Evolutionary conservation across 1,139 yeast species (phyloP), one percentile per base, ranked within the genome.

Genomic region (Insectozyma bohioensis): DNA sequence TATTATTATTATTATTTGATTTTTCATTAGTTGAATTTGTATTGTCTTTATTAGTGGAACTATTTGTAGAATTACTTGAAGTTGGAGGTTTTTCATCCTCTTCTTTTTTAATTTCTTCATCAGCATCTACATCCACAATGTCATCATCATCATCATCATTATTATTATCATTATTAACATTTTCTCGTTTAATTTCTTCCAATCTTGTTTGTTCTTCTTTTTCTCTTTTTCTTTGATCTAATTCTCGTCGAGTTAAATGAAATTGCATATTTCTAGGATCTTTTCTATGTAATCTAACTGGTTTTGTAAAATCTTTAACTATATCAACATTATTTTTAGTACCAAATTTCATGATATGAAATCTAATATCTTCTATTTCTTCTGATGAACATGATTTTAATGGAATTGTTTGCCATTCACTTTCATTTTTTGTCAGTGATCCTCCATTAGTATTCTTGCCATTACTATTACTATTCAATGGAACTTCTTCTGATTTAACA

Each of bases 241-340:
- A 62, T 44, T 80, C 86, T 45, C 74, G 67, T 43, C 81, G 52
- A 2, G 84, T 82, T 46, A 85, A 63, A 58, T 86, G 95, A 51
- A 85, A 85, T 53, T 86, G 96, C 54, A 90, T 67, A 52, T 86
- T 86, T 47, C 88, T 75, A 1, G 97, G 96, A 56, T 90, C 97
- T 54, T 90, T 88, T 47, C 97, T 73, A 56, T 88, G 96, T 50
- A 90, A 66, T 46, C 96, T 67, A 12, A 90, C 83, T 0, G 98
- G 98, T 39, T 75, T 74, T 33, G 78, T 80, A 56, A 90, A 90
- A 43, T 80, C 80, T 22, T 68, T 66, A 19, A 67, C 63, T 5
- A 94, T 92, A 43, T 85, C 85, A 20, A 92, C 82, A 29, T 74
- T 72, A 46, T 77, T 74, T 42, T 80, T 78, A 23, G 85, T 72